Evolutionary conservation across 768 basidiomycete genomes (phyloP), one percentile per base, ranked within the genome.

Genomic region (Mycena rosella): DNA sequence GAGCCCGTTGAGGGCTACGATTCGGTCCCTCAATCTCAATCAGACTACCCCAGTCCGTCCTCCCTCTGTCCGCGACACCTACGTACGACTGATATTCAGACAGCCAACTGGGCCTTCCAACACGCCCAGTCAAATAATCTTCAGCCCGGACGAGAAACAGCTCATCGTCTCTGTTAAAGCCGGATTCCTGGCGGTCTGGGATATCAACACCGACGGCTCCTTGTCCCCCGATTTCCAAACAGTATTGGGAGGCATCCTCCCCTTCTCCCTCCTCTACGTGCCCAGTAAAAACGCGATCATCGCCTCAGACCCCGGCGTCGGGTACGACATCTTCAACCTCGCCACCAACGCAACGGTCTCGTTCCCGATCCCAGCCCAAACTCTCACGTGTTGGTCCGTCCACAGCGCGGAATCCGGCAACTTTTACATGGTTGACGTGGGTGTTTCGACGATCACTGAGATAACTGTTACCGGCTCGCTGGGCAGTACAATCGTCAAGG

Each of bases 181-280:
- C 18, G 78, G 76, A 30, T 78, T 75, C 70, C 71, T 81, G 47
- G 80, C 79, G 17, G 71, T 76, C 8, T 81, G 79, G 78, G 76
- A 78, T 61, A 72, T 80, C 65, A 71, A 64, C 27, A n/a, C 58
- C 34, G 74, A 78, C 57, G 78, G 78, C 42, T 60, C 73, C 8
- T 73, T 79, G 30, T 79, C 80, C 20, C 26, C 63, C 27, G 54
- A 76, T 63, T 79, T 76, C 71, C 68, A 47, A 36, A 69, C 66
- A 18, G 54, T 78, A 55, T 48, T 63, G 17, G 77, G 78, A 29
- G 80, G 79, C 13, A 51, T 72, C n/a, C 72, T 77, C n/a, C 78
- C 78, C 17, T 81, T 81, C 74, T 75, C 75, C 26, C 70, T 80
- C 66, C 20, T 44, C 36, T 47, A 40, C 60, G 40, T 68, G 18